Conservation (phyloP, 352 stramenopile genomes). For the Pythium guiyangense region DNA sequence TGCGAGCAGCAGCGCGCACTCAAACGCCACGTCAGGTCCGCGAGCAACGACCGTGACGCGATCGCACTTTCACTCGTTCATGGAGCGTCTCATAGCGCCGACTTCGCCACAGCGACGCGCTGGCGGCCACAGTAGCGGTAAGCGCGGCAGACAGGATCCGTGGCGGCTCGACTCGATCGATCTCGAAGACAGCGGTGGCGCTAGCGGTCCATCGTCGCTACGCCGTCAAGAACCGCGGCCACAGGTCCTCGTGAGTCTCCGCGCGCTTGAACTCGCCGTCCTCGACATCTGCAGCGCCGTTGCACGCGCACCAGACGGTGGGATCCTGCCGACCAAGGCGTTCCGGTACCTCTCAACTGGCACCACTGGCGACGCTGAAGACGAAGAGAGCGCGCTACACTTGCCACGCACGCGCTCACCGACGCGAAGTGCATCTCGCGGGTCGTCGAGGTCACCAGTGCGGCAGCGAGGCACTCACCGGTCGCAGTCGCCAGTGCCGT, state of each 20-base stretch:
- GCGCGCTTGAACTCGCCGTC: slow-evolving; percentile 28
- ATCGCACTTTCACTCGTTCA: slow-evolving; percentile 5
- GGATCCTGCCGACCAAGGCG: slow-evolving; percentile 18
- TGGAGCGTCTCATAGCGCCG: not conserved
- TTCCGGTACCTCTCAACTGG: slow-evolving; percentile 28
- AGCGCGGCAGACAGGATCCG: too few species aligned
- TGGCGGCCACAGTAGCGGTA: too few species aligned
- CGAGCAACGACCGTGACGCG: slow-evolving; percentile 4
- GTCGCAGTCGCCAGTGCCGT: slow-evolving; percentile 8
- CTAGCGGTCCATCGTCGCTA: not conserved
- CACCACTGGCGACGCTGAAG: not conserved
- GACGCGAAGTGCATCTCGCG: not conserved
- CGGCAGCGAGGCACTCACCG: not conserved
- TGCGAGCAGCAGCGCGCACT: not conserved
- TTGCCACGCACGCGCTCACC: not conserved
- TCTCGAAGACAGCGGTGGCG: too few species aligned
- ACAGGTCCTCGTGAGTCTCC: slow-evolving; percentile 23
- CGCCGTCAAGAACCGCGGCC: not conserved
- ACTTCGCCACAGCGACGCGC: too few species aligned
- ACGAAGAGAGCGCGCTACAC: too few species aligned
- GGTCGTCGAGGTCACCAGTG: slow-evolving; percentile 1
- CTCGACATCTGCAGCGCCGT: slow-evolving; percentile 25
- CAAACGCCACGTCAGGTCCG: not conserved
- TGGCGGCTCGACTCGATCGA: too few species aligned
- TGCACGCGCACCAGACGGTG: slow-evolving; percentile 10